Evolutionary conservation across 2,329 filamentous ascomycete species (phyloP).

Genomic region (Pochonia chlamydosporia): DNA sequence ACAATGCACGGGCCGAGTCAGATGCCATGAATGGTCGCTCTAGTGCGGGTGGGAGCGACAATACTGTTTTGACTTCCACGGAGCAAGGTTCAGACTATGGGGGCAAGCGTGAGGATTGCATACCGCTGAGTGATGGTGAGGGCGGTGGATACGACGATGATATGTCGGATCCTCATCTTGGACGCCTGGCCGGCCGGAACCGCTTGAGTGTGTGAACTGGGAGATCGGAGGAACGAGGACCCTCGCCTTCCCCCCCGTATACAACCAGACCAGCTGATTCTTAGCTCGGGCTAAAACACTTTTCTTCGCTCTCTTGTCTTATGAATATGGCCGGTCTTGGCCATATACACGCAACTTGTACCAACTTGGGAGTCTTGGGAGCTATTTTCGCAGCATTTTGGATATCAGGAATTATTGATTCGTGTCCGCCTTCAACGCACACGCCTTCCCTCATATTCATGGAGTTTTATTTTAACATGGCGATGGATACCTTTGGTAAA

Average conservation of each 20-base stretch:
- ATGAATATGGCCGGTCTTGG: background rate
- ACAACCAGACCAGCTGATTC: too few relatives aligned
- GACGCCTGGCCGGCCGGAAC: slow-evolving; percentile 26
- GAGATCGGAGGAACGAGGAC: background rate
- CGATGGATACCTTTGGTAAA: background rate
- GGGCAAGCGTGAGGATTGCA: slow-evolving; percentile 26
- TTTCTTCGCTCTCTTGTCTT: too few relatives aligned
- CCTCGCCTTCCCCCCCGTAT: too few relatives aligned
- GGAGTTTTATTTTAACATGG: background rate
- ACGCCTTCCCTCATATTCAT: background rate
- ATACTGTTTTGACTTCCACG: slow-evolving; percentile 32
- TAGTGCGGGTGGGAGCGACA: slow-evolving; percentile 17
- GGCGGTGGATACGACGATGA: slow-evolving; percentile 40
- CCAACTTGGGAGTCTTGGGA: too few relatives aligned
- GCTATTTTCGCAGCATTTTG: background rate
- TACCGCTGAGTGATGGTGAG: slow-evolving; percentile 42
- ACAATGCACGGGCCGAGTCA: slow-evolving; percentile 46
- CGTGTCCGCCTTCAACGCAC: too few relatives aligned
- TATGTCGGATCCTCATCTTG: slow-evolving; percentile 23
- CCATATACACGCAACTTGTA: background rate
- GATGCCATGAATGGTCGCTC: slow-evolving; percentile 36
- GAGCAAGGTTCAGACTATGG: slow-evolving; percentile 20
- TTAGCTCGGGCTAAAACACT: too few relatives aligned
- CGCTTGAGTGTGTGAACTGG: background rate
- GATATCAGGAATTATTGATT: background rate